A percentile compares a stretch with the other conserved stretches of the same genome.
Evolutionary conservation across 192 early-diverging fungal genomes (phyloP).

Genomic region (Phycomyces nitens): DNA sequence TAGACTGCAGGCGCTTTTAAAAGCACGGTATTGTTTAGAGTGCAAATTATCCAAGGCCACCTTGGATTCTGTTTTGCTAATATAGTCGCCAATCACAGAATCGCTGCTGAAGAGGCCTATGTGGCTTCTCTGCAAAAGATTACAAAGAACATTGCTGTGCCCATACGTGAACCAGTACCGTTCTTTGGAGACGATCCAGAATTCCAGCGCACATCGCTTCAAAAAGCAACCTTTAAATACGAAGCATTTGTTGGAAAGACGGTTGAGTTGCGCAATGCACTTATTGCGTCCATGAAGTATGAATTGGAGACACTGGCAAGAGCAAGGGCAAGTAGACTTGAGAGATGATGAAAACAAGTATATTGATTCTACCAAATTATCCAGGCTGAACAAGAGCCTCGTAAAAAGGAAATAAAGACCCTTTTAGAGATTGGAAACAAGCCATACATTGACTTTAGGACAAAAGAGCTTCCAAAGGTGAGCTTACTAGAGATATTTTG

Average conservation of each 20-base stretch:
- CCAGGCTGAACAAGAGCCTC: constrained; percentile 16
- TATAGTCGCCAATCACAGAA: background rate
- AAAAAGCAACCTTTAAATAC: constrained; percentile 10
- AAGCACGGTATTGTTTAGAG: constrained; percentile 18
- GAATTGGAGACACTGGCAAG: constrained; percentile 17
- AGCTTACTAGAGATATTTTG: background rate
- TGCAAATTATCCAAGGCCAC: background rate
- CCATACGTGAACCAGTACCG: background rate
- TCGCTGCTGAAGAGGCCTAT: constrained; percentile 26
- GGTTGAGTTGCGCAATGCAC: constrained; percentile 13
- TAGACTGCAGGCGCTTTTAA: constrained; percentile 17
- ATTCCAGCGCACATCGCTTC: background rate
- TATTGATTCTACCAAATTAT: background rate
- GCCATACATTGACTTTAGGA: constrained; percentile 21
- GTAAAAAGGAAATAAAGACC: constrained; percentile 18
- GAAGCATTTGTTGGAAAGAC: constrained; percentile 9
- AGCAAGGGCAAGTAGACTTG: constrained; percentile 10
- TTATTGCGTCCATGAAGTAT: constrained; percentile 16
- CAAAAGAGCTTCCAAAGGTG: constrained; percentile 32
- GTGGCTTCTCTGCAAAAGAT: constrained; percentile 12
- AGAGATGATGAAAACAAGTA: background rate
- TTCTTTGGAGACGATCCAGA: background rate
- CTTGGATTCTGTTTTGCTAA: too few relatives aligned
- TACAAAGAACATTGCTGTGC: background rate
- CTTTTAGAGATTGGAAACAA: constrained; percentile 20